These are phyloP conservation scores for Penicillium palitans DNA, from an alignment of 2,329 filamentous ascomycete species.

Conservation along the genomic window DNA sequence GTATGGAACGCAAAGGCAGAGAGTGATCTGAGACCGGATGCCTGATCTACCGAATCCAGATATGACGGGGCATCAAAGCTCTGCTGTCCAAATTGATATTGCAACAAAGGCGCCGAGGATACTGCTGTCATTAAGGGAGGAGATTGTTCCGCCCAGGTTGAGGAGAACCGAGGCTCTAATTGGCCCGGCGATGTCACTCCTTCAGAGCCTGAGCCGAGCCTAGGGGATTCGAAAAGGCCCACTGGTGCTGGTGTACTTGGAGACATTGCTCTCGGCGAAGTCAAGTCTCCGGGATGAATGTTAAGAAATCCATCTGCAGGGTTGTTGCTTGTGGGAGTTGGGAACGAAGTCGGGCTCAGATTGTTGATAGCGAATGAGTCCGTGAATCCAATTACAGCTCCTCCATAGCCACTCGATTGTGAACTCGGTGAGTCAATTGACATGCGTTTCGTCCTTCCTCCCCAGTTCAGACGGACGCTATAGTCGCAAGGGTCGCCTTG, in stretches of 20 bases:
- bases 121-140: constrained; percentile 12
- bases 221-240: constrained; percentile 21
- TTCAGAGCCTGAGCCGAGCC: constrained; percentile 11
- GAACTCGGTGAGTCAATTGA: constrained; percentile 40
- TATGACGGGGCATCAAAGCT: constrained; percentile 22
- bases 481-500: constrained; percentile 76
- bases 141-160: constrained; percentile 27
- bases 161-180: constrained; percentile 14
- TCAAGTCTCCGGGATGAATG: constrained; percentile 12
- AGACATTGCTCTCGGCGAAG: constrained; percentile 18
- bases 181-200: constrained; percentile 15
- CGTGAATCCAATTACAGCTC: constrained; percentile 19
- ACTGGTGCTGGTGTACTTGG: constrained; percentile 15
- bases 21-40: constrained; percentile 27
- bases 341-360: constrained; percentile 11
- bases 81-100: constrained; percentile 19
- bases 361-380: constrained; percentile 14
- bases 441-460: constrained; percentile 65
- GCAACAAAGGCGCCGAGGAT: constrained; percentile 19
- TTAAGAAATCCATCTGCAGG: constrained; percentile 18
- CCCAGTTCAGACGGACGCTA: constrained; percentile 78
- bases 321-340: constrained; percentile 12
- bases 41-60: constrained; percentile 26
- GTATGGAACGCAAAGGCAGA: constrained; percentile 34
- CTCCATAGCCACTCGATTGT: constrained; percentile 29